Evolutionary conservation across 352 stramenopile species (phyloP), one percentile per base, ranked within the genome.

Genomic region (Pythium vanterpoolii): DNA sequence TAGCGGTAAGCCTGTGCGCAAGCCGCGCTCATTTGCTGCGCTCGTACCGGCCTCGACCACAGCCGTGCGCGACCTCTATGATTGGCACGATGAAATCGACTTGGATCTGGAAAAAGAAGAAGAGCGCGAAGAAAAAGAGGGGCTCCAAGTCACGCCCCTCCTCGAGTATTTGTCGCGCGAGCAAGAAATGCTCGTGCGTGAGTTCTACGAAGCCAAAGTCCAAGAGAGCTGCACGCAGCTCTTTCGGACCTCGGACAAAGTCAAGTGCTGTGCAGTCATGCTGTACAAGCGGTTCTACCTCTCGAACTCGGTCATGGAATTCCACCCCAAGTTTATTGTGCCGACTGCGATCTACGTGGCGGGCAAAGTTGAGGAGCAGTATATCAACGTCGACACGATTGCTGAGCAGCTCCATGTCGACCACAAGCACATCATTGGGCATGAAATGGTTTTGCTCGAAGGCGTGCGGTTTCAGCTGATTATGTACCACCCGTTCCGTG

Each of bases 211-310:
- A 58, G 64, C 78, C 38, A 91, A 92, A 64, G 76, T 95, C 30
- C 82, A 90, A 30, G 81, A 93, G 51, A 93, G 78, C 69, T 95
- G 86, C 69, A 93, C 71, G 16, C 79, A 87, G 51, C 72, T 93
- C 33, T 95, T 95, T 68, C 81, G 84, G 23, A 93, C 86, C 44
- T 93, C 83, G 3, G 83, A 95, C 61, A 95, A 93, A 58, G 86
- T 95, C 34, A 93, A 93, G 56, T 90, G 83, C 64, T 92, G 77
- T 31, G 84, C 87, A 10, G 69, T 94, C 55, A 76, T 93, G 66
- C 72, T 95, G 5, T 95, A 86, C 64, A 96, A 96, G 60, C 80
- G 87, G 9, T 96, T 96, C 64, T 96, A 93, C 57, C 67, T 96
- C 3, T 90, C 79, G 18, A 95, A 95, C 66, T 94, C 81, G 40